Base-by-base conservation (phyloP, 2,329 filamentous ascomycete genomes). In the Coniella lustricola region DNA sequence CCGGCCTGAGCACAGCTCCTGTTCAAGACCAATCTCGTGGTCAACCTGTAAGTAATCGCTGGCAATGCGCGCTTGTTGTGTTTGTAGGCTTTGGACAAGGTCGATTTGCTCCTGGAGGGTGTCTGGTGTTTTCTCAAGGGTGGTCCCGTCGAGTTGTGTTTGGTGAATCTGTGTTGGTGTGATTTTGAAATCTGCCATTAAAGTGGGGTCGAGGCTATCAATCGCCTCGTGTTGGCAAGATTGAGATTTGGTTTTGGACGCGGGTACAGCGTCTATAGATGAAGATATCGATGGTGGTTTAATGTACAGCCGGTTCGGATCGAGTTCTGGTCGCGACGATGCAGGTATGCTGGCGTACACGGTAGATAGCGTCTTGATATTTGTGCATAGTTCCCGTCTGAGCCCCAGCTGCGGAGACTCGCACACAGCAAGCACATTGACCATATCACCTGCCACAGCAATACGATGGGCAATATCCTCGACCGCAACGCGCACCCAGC, bases 371-470 rank as follows among this genome's bases (percentile, higher is more conserved):
- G 38, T 29, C 32, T 38, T 62, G 48, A 74, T 58, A 39, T 68
- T 71, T 20, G 58, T 52, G 2, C 70, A 68, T 18, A 82, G 69
- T 4, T 64, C 66, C 63, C 51, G 76, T 50, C 60, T 71, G 10
- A 82, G 3, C 62, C 12, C 67, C 58, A 2, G 25, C 85, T 64
- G 40, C 0, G 87, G 82, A 49, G 84, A 85, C 49, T 78, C 76
- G 54, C 84, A 85, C 2, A 95, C 68, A 20, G 87, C 83, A 42
- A 95, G 73, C 33, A 95, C 77, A 54, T 81, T 90, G 67, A 89
- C 94, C n/a, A 83, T 77, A 25, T 87, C 75, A 36, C 81, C 74
- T 10, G 74, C 79, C 31, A 79, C 81, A 53, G 79, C 77, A 54
- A 84, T 82, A 52, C 79, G 74, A 8, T 73, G 65, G 76, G 94